phyloP scores from a whole-genome alignment of 129 eudicot species.

The Ambrosia trifida region DNA sequence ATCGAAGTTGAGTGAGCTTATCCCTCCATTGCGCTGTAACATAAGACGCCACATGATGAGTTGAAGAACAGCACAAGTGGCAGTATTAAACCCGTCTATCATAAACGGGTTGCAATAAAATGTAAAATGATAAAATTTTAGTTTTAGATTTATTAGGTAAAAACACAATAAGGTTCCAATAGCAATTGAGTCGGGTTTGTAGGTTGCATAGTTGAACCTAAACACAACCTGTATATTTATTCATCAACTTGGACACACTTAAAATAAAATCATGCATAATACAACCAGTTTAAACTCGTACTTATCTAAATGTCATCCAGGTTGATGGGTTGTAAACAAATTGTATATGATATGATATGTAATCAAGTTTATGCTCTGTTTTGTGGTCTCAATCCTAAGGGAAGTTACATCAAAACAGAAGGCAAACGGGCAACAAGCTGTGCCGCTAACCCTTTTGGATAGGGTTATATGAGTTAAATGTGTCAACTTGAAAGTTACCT shows the following conservation, averaged over 20 bases:
- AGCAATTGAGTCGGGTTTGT: background rate
- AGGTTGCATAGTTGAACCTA: background rate
- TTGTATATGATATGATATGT: background rate
- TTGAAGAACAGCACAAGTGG: background rate
- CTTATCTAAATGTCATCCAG: background rate
- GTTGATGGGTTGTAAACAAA: background rate
- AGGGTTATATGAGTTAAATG: too few species aligned
- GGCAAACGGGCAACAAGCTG: too few species aligned
- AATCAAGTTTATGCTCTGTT: background rate
- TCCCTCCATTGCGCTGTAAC: conserved; percentile 79
- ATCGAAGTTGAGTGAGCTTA: conserved; percentile 70
- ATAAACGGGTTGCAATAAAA: background rate
- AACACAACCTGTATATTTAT: background rate
- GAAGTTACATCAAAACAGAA: too few species aligned
- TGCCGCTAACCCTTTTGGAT: too few species aligned
- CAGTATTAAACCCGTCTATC: background rate
- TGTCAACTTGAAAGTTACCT: too few species aligned
- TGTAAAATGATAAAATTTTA: background rate
- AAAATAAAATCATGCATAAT: background rate
- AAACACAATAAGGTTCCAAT: background rate
- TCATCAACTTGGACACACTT: background rate
- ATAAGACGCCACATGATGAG: conserved; percentile 10
- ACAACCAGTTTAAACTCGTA: background rate
- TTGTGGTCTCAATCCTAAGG: too few species aligned
- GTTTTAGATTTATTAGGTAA: background rate